Evolutionary conservation across 352 stramenopile species (phyloP), one percentile per base, ranked within the genome.

Genomic region (Phytophthora tentaculata): DNA sequence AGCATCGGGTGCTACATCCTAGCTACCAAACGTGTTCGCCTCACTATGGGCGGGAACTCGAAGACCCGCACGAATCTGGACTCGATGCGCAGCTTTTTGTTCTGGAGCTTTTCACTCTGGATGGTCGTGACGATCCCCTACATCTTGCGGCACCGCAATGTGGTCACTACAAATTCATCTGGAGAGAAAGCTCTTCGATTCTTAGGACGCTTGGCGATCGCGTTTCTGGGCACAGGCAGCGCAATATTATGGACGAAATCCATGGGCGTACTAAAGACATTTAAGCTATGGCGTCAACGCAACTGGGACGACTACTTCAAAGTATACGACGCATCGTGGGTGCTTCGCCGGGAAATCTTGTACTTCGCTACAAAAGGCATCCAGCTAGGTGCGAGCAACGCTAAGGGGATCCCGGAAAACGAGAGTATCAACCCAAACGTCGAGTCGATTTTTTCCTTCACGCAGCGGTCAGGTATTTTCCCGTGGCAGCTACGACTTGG

Each of bases 291-390:
- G 88, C 79, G 81, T 23, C 77, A 89, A 48, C 85, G 81, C 6
- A 90, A 91, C 44, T 96, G 88, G 86, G 88, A 96, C 61, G 83
- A 91, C 56, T 94, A 94, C 62, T 84, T 96, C 35, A 92, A 94
- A 56, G 76, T 92, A 22, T 89, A 96, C 63, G 88, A 94, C 41
- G 86, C 87, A 5, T 90, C 86, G 24, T 96, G 88, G 88, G 83
- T 96, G 22, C 64, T 95, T 44, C 82, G 88, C 24, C 83, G 84
- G 17, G 81, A 96, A 61, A 94, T 93, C 35, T 73, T 96, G 37
- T 92, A 92, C 52, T 96, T 92, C 52, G 88, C 86, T 12, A 92
- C 86, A 29, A 87, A 90, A 56, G 86, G 86, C 17, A 93, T 92
- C 64, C 84, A 93, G 65, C 79, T 88, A 48, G 73, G 73, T 5